Evolutionary conservation across 1,284 basidiomycete species (phyloP), one percentile per base, ranked within the genome.

Genomic region (Ganoderma sinense): DNA sequence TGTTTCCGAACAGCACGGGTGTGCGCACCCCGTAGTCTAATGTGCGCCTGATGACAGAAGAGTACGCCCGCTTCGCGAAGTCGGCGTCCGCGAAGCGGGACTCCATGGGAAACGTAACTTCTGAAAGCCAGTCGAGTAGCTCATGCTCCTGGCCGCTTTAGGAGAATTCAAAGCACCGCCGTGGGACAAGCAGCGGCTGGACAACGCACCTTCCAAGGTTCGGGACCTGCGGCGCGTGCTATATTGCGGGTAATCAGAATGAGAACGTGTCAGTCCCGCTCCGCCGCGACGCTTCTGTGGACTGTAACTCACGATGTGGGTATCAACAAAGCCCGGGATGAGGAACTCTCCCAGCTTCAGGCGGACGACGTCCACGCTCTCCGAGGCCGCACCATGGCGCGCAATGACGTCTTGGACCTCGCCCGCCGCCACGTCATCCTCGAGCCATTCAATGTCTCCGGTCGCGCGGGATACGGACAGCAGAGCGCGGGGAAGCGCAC

Each of bases 91-190:
- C 75, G 78, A 96, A 98, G 70, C 87, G 89, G n/a, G 88, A 83
- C 80, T 99, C 97, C 77, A 90, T 90, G 0, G 97, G 97, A 79
- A 97, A 99, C 0, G 97, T 98, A 69, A 96, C 86, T 59, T 94
- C 84, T 48, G 90, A 80, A 40, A 98, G 88, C 97, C 97, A 99
- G 73, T 96, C 94, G 18, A 99, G 87, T n/a, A 99, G 90, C 79
- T 98, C 85, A 76, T 92, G 88, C 77, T 95, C 87, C 73, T 91
- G 88, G 23, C 94, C 94, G 51, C 93, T 94, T 71, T 41, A 58
- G n/a, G 29, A 53, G 20, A 36, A 18, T 18, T 55, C 36, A 65
- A 36, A 43, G 59, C 23, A 23, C 39, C 66, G 53, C 64, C 60
- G 62, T 62, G 48, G 48, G 45, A 51, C 55, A 31, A 51, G 61